Evolutionary conservation across 2,329 filamentous ascomycete species (phyloP).

Genomic region (Verticillium nonalfalfae): DNA sequence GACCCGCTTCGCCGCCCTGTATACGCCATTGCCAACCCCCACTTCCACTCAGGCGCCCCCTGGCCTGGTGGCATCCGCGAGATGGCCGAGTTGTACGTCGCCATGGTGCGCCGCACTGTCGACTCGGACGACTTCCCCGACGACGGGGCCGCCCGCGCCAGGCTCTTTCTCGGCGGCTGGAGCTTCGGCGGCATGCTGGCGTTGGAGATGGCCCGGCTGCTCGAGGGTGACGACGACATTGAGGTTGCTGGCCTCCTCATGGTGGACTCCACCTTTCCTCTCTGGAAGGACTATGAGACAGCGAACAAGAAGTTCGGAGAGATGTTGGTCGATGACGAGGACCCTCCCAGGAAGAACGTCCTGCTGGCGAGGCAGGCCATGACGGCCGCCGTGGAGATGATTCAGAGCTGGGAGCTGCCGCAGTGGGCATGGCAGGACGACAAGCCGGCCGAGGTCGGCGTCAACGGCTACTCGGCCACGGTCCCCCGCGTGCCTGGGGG

Average conservation of each 20-base stretch:
- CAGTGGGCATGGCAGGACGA: slow-evolving; percentile 20
- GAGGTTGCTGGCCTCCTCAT: slow-evolving; percentile 43
- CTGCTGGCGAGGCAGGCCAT: slow-evolving; percentile 31
- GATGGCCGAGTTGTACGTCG: slow-evolving; percentile 46
- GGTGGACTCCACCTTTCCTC: slow-evolving; percentile 42
- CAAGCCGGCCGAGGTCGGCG: not conserved
- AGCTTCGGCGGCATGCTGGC: slow-evolving; percentile 46
- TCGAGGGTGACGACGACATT: slow-evolving; percentile 21
- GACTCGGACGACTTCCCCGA: slow-evolving; percentile 18
- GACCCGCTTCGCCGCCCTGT: slow-evolving; percentile 39
- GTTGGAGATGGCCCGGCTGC: slow-evolving; percentile 40
- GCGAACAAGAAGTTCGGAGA: slow-evolving; percentile 5
- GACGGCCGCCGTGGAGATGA: slow-evolving; percentile 32
- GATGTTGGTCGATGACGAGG: slow-evolving; percentile 11
- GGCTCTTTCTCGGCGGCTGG: slow-evolving; percentile 49
- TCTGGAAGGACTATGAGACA: slow-evolving; percentile 3
- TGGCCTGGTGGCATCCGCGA: slow-evolving; percentile 47
- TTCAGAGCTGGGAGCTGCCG: slow-evolving; percentile 32
- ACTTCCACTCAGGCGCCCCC: slow-evolving; percentile 35
- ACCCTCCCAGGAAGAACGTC: slow-evolving; percentile 26
- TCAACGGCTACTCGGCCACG: not conserved
- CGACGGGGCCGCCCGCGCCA: slow-evolving; percentile 13
- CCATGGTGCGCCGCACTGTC: slow-evolving; percentile 33
- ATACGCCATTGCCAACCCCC: slow-evolving; percentile 50
- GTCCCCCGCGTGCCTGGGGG: not conserved